Percentiles rank a stretch among this genome's conserved stretches.
phyloP scores from a whole-genome alignment of 306 rosid genomes.

The Casuarina glauca region DNA sequence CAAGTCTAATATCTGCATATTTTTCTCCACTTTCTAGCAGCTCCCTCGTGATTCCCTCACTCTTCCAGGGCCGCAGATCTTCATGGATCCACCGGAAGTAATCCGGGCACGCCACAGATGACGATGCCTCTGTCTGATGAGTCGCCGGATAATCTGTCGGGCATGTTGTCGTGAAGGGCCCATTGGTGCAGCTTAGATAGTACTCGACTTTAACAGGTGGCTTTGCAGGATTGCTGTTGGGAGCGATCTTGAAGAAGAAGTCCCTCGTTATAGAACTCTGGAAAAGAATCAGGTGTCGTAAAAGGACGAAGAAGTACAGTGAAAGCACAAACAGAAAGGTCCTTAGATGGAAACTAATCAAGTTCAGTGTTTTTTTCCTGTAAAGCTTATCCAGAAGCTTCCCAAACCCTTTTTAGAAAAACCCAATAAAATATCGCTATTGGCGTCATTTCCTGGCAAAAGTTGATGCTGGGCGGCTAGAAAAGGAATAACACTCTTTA shows the following conservation, averaged over 20 bases:
- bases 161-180: neutral
- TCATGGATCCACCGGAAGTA: constrained; percentile 54
- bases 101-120: constrained; percentile 35
- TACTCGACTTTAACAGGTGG: neutral
- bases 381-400: no score
- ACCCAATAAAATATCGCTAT: no score
- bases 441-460: no score
- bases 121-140: neutral
- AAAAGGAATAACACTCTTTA: no score
- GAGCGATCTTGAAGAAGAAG: constrained; percentile 17
- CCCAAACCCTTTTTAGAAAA: no score
- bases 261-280: constrained; percentile 2
- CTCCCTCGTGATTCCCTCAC: constrained; percentile 43
- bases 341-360: no score
- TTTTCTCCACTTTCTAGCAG: constrained; percentile 36
- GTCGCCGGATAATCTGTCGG: constrained; percentile 24
- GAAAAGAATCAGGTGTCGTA: neutral
- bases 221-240: neutral
- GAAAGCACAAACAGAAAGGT: no score
- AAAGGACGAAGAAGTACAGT: no score
- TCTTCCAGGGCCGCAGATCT: constrained; percentile 51
- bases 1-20: constrained; percentile 36
- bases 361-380: no score
- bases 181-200: constrained; percentile 9
- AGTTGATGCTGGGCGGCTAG: no score